phyloP scores from a whole-genome alignment of 139 green algal genomes.

The Haematococcus lacustris region DNA sequence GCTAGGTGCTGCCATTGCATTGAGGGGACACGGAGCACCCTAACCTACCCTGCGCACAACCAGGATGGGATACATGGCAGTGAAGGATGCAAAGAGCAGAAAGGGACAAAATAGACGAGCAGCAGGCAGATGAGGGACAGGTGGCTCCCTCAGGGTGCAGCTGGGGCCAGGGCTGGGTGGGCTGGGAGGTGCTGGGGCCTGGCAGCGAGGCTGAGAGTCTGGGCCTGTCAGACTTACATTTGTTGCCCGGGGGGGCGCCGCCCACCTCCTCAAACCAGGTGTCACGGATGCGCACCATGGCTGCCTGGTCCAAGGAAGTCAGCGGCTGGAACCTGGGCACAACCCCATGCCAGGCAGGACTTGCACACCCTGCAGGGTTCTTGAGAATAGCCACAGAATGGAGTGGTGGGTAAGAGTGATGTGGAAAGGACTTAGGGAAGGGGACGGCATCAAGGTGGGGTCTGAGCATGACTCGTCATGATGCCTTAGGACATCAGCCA shows the following conservation, averaged over 20 bases:
- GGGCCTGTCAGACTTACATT: conserved; percentile 33
- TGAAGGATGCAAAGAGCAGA: too few relatives aligned
- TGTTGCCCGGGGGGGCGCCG: conserved; percentile 70
- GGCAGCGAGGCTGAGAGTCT: background rate
- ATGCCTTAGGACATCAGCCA: background rate
- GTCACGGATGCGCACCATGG: conserved; percentile 61
- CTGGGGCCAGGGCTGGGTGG: too few relatives aligned
- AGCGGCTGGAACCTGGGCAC: conserved; percentile 42
- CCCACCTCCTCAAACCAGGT: conserved; percentile 68
- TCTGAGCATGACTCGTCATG: background rate
- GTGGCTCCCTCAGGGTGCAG: too few relatives aligned
- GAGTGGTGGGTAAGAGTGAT: background rate
- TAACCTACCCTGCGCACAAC: background rate
- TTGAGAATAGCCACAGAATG: background rate
- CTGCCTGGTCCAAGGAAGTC: conserved; percentile 59
- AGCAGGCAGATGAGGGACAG: too few relatives aligned
- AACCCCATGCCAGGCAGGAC: background rate
- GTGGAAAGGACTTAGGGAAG: background rate
- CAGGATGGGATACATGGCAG: background rate
- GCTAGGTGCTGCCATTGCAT: too few relatives aligned
- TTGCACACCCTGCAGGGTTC: background rate
- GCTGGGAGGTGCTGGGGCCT: background rate
- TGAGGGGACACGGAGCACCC: background rate
- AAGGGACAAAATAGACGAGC: too few relatives aligned
- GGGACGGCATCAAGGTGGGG: background rate